Evolutionary conservation across 2,329 filamentous ascomycete genomes (phyloP).

Genomic region (Fusarium sp.): DNA sequence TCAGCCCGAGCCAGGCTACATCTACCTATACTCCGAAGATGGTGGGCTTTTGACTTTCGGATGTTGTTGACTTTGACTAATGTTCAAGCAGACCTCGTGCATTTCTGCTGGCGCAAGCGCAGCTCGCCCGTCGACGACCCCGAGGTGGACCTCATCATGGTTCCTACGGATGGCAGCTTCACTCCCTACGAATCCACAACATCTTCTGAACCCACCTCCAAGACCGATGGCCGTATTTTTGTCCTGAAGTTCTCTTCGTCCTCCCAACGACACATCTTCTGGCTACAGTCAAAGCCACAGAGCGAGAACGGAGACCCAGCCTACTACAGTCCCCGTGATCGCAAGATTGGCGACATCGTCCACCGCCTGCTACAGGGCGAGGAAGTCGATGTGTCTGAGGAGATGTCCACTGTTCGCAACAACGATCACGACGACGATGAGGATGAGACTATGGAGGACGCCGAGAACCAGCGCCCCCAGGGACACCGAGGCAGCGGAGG

Average conservation of each 20-base stretch:
- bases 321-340: conserved; percentile 86
- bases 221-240: conserved; percentile 90
- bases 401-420: conserved; percentile 73
- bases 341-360: conserved; percentile 89
- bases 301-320: conserved; percentile 73
- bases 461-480: conserved; percentile 71
- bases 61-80: conserved; percentile 8
- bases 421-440: conserved; percentile 67
- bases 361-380: conserved; percentile 88
- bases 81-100: conserved; percentile 76
- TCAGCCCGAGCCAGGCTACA: conserved; percentile 79
- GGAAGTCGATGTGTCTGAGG: conserved; percentile 81
- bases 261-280: conserved; percentile 92
- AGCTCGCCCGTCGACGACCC: conserved; percentile 76
- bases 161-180: conserved; percentile 90
- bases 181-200: conserved; percentile 77
- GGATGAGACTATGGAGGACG: conserved; percentile 66
- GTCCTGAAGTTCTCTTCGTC: conserved; percentile 94
- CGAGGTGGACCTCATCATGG: conserved; percentile 91
- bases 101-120: conserved; percentile 97
- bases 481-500: conserved; percentile 76
- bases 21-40: conserved; percentile 94
- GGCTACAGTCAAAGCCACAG: conserved; percentile 93
- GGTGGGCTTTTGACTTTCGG: conserved; percentile 60
- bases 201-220: conserved; percentile 67